phyloP scores from a whole-genome alignment of 148 eudicot genomes.

The Vaccinium vitisidaea region DNA sequence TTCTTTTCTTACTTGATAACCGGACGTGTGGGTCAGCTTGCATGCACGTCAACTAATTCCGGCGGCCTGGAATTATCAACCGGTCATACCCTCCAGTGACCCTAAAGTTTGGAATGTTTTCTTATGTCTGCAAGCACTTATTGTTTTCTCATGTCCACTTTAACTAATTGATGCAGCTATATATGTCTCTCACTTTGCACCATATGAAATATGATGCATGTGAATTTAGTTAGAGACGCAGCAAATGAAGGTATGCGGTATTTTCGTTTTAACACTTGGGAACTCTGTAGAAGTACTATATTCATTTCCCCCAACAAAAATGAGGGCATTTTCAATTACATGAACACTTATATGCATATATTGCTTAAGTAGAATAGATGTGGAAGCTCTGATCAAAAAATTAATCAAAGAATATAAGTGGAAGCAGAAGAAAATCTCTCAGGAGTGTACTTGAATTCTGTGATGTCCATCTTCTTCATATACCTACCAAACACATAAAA shows the following conservation, averaged over 20 bases:
- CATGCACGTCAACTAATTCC: no score
- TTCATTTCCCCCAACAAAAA: not conserved
- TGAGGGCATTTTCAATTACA: not conserved
- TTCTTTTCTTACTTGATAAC: no score
- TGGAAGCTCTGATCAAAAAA: not conserved
- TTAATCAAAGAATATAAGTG: not conserved
- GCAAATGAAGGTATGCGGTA: not conserved
- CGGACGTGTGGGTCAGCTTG: no score
- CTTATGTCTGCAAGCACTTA: no score
- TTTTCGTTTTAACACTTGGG: not conserved
- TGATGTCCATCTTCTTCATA: conserved; percentile 16
- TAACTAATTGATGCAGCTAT: no score
- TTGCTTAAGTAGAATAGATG: not conserved
- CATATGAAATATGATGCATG: not conserved
- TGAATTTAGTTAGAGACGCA: not conserved
- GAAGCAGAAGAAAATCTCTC: not conserved
- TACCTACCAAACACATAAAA: not conserved
- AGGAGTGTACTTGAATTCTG: conserved; percentile 13
- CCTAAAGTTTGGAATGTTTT: no score
- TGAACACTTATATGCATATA: not conserved
- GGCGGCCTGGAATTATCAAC: no score
- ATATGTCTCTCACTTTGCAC: no score
- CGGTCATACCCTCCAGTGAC: no score
- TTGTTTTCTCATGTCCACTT: no score
- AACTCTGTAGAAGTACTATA: not conserved